Base-by-base conservation (phyloP, 2,329 filamentous ascomycete genomes). In the Mariannaea sp. region DNA sequence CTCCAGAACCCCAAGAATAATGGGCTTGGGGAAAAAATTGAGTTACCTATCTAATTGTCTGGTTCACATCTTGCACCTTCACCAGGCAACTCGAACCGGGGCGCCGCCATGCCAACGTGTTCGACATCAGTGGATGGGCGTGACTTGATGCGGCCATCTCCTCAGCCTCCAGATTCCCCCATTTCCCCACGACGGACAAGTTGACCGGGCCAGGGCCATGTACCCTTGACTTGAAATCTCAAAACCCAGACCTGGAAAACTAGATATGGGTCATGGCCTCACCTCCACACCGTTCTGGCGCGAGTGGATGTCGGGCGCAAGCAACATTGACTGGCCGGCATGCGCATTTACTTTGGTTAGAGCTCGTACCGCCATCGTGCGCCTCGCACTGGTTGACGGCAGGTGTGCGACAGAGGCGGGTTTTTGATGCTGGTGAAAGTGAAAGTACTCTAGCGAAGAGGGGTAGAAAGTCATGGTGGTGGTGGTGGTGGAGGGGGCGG, bases 281-380 rank as follows among this genome's bases (percentile, higher is more conserved):
- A 52, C 49, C 42, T 53, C 50, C 44, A 53, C 42, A 53, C 43
- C 49, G 19, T 30, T 39, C 49, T 39, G 49, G 48, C 26, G 42
- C 42, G 43, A 49, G 46, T 8, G 46, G 38, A 22, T n/a, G n/a
- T n/a, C 32, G 16, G 32, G 43, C 44, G 43, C 36, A 42, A 42
- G 35, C 12, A 47, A 33, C 24, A 30, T 24, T 4, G 5, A 41
- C 27, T 51, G 41, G 49, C 22, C 36, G 33, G 49, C 14, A 53
- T 53, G 50, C 48, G 50, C 38, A 26, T 39, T 42, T 26, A 20
- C 22, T 30, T 39, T 24, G 24, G 41, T 16, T 16, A 13, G n/a
- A 19, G 33, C 33, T 17, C 4, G 33, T 20, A 16, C 17, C 12
- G 27, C 29, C 39, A 29, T 41, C 10, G 27, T 49, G 39, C 46